A percentile compares a stretch with the other conserved stretches of the same genome.
Conservation (phyloP, 2,329 filamentous ascomycete genomes). For the Cordyceps militaris region DNA sequence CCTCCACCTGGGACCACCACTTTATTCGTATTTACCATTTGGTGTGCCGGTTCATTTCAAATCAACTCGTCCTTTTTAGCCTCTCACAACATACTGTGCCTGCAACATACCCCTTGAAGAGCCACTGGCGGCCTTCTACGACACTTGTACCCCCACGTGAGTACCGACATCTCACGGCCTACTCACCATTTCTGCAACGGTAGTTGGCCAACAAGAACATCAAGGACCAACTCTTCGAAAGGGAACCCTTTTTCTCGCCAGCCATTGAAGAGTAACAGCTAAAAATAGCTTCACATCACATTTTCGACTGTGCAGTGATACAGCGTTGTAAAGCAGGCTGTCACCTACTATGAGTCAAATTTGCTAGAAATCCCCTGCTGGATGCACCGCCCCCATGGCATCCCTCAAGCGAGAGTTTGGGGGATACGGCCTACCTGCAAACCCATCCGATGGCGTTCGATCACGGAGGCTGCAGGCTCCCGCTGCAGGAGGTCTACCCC, state of each 20-base stretch:
- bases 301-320: neutral
- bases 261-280: neutral
- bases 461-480: neutral
- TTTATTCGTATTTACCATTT: constrained; percentile 1
- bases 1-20: neutral
- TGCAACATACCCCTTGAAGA: neutral
- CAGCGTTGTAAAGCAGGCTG: neutral
- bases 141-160: neutral
- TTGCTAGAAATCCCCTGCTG: neutral
- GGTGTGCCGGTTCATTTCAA: neutral
- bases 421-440: constrained; percentile 11
- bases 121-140: neutral
- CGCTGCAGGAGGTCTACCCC: neutral
- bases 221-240: neutral
- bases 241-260: neutral
- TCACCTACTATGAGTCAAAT: constrained; percentile 4
- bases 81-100: neutral
- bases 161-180: neutral
- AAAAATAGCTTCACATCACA: neutral
- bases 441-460: constrained; percentile 10
- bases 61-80: neutral
- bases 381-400: constrained; percentile 7
- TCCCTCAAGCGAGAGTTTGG: constrained; percentile 13
- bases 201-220: neutral
- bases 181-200: neutral